Evolutionary conservation across 2,329 filamentous ascomycete genomes (phyloP).

Genomic region (Stemphylium beticola): DNA sequence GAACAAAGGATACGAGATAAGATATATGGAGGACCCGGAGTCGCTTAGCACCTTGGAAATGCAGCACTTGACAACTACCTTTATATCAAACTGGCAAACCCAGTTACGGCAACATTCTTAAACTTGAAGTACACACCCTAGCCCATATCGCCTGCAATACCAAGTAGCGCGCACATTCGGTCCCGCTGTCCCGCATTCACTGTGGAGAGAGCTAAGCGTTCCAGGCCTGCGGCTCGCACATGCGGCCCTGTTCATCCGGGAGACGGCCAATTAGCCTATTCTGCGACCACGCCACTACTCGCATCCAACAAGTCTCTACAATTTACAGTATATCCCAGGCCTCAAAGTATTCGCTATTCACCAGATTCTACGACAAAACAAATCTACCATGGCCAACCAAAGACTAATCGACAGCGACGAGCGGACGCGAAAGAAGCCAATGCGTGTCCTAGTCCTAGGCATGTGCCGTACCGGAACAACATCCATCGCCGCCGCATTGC

Average conservation of each 20-base stretch:
- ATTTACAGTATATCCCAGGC: neutral
- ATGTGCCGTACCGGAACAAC: constrained; percentile 74
- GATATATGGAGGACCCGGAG: constrained; percentile 37
- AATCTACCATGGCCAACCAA: constrained; percentile 13
- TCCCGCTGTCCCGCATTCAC: neutral
- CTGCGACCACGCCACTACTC: constrained; percentile 11
- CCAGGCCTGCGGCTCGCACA: constrained; percentile 20
- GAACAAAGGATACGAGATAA: constrained; percentile 39
- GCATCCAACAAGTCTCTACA: constrained; percentile 9
- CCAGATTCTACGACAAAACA: neutral
- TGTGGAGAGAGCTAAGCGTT: constrained; percentile 1
- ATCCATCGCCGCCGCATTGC: constrained; percentile 46
- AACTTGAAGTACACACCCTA: neutral
- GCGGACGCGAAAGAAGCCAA: constrained; percentile 70
- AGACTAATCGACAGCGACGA: constrained; percentile 66
- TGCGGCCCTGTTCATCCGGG: constrained; percentile 24
- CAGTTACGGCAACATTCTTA: constrained; percentile 22
- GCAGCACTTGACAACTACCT: constrained; percentile 35
- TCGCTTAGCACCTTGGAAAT: constrained; percentile 37
- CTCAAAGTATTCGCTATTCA: too few relatives aligned
- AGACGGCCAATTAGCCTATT: constrained; percentile 35
- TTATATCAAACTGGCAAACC: constrained; percentile 39
- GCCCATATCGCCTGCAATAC: neutral
- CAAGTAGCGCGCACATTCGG: neutral
- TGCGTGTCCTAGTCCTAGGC: constrained; percentile 74